Conservation (phyloP, 176 grass and related monocot species). For the Olyra latifolia region DNA sequence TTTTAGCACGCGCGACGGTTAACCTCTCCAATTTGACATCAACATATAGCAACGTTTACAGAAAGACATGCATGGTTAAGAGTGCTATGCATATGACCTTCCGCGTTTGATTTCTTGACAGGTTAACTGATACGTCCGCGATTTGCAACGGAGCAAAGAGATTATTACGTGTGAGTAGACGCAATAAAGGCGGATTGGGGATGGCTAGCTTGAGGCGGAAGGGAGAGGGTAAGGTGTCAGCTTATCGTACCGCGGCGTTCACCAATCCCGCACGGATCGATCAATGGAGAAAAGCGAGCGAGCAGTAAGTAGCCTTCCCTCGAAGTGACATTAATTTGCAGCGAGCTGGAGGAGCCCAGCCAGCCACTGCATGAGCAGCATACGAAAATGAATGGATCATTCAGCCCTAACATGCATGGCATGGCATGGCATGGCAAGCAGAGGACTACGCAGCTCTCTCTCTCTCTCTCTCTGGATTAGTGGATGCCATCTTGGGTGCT, state of each 20-base stretch:
- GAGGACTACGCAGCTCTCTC: neutral
- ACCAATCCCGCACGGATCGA: constrained; percentile 30
- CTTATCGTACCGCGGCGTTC: neutral
- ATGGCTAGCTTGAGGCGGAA: constrained; percentile 22
- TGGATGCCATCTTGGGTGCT: neutral
- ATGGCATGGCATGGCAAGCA: too few species aligned
- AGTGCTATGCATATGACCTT: too few species aligned
- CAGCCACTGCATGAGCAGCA: neutral
- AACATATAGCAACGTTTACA: too few species aligned
- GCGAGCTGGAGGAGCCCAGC: neutral
- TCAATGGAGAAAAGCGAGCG: constrained; percentile 14
- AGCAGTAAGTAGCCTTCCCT: neutral
- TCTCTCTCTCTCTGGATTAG: neutral
- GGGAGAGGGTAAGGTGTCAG: neutral
- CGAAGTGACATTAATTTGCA: constrained; percentile 36
- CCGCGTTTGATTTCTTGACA: neutral
- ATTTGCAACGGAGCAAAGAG: neutral
- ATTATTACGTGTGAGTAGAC: too few species aligned
- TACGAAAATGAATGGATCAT: neutral
- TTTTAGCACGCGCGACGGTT: too few species aligned
- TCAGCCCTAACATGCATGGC: constrained; percentile 9
- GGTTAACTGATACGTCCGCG: neutral
- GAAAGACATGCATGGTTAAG: too few species aligned
- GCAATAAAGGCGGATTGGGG: neutral
- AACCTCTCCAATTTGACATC: too few species aligned